phyloP scores from a whole-genome alignment of 768 basidiomycete species.

The Boletus vinaceobasis region DNA sequence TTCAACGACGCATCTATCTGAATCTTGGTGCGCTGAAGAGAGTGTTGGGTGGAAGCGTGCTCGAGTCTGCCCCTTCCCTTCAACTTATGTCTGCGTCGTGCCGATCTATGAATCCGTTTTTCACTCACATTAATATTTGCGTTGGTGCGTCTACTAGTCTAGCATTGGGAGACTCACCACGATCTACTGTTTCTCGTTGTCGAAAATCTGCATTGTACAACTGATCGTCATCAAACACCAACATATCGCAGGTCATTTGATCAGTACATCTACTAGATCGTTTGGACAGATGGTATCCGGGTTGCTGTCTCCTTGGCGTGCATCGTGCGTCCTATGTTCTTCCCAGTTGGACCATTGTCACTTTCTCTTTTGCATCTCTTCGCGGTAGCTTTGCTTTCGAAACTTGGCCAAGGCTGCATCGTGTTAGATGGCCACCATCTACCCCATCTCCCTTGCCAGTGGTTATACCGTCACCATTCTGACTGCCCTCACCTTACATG shows the following conservation, averaged over 20 bases:
- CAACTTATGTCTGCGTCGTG: neutral
- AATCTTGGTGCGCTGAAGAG: neutral
- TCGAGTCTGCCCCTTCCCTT: neutral
- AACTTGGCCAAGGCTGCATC: neutral
- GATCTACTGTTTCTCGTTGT: neutral
- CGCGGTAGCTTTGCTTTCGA: neutral
- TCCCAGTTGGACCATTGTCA: neutral
- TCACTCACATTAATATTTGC: neutral
- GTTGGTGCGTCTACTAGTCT: conserved; percentile 8
- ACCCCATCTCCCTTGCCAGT: neutral
- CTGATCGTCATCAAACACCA: neutral
- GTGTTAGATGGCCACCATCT: neutral
- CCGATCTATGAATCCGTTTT: neutral
- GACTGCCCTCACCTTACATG: neutral
- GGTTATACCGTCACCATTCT: neutral
- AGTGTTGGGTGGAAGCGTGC: neutral
- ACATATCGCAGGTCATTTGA: neutral
- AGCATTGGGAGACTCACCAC: neutral
- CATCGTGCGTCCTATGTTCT: neutral
- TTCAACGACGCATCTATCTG: neutral
- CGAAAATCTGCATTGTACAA: neutral
- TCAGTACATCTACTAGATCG: neutral
- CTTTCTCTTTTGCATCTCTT: neutral
- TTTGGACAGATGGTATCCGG: neutral
- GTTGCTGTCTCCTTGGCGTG: neutral